Percentiles rank a stretch among this genome's conserved stretches.
Evolutionary conservation across 2,329 filamentous ascomycete genomes (phyloP).

Genomic region (Ustulina deusta): DNA sequence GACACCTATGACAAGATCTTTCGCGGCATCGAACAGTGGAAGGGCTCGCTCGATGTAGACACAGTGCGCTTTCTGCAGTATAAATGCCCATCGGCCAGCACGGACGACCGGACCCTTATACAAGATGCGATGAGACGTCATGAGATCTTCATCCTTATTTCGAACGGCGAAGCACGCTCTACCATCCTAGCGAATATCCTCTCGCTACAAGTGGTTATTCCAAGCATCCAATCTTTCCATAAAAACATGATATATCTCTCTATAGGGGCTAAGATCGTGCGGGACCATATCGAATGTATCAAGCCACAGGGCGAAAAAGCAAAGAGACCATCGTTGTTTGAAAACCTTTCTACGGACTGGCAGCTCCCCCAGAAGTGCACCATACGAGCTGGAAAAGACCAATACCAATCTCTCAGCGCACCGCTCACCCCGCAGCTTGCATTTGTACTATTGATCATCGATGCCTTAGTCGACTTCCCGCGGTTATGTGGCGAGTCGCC

Average conservation of each 20-base stretch:
- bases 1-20: neutral
- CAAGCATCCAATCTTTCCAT: conserved; percentile 3
- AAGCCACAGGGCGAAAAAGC: neutral
- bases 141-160: conserved; percentile 3
- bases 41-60: neutral
- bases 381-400: neutral
- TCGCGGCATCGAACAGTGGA: neutral
- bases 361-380: neutral
- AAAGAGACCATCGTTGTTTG: conserved; percentile 3
- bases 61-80: neutral
- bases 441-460: neutral
- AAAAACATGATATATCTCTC: conserved; percentile 2
- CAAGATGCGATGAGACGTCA: neutral
- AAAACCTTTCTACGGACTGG: neutral
- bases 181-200: neutral
- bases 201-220: neutral
- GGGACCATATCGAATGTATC: neutral
- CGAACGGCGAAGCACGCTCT: neutral
- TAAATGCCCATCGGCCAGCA: neutral
- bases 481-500: neutral
- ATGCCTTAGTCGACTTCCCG: neutral
- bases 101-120: neutral
- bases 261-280: neutral
- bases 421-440: neutral
- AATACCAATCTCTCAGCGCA: neutral